Evolutionary conservation across 345 rosid genomes (phyloP), one percentile per base, ranked within the genome.

Genomic region (Camelina sativa): DNA sequence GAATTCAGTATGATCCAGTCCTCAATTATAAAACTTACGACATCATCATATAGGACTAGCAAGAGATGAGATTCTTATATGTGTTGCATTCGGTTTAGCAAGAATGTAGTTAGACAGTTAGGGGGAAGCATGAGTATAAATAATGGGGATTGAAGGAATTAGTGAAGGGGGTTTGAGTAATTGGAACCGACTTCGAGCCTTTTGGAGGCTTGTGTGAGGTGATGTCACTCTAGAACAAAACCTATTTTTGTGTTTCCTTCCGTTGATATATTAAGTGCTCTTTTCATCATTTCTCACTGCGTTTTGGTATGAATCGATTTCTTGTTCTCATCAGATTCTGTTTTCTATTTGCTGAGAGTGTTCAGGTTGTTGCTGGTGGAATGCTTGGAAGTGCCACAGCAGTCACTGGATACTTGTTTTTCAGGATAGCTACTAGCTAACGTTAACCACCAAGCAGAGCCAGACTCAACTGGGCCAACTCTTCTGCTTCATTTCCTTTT

Each of bases 351-450:
- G 89, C 81, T 55, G 80, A 71, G 69, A 62, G 63, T 52, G 63
- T 56, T 50, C 83, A 94, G 98, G 98, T 94, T 30, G 46, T 87
- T 76, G 98, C 91, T 12, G 98, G 98, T 56, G 85, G 88, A 22
- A 72, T 90, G 71, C 95, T 91, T 28, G 98, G 98, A 47, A 77
- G 83, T 52, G 77, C 73, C 11, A 90, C 95, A 17, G 92, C 93
- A 43, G 74, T 75, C 50, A 34, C 80, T 34, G 98, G 98, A 70
- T 82, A 84, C 73, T 16, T 89, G 53, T 82, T 91, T 69, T 71
- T 65, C 62, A 77, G 80, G 76, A 37, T 65, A 17, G 80, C 76
- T 50, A 69, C 76, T 19, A 70, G 62, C 61, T 77, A 50, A 71
- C 44, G 43, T 40, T 40, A 11, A 43, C 7, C 16, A 43, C 15